A percentile compares a stretch with the other conserved stretches of the same genome.
These are phyloP conservation scores for Hygrocybe coccinea DNA, from an alignment of 768 basidiomycete species.

Conservation along the genomic window DNA sequence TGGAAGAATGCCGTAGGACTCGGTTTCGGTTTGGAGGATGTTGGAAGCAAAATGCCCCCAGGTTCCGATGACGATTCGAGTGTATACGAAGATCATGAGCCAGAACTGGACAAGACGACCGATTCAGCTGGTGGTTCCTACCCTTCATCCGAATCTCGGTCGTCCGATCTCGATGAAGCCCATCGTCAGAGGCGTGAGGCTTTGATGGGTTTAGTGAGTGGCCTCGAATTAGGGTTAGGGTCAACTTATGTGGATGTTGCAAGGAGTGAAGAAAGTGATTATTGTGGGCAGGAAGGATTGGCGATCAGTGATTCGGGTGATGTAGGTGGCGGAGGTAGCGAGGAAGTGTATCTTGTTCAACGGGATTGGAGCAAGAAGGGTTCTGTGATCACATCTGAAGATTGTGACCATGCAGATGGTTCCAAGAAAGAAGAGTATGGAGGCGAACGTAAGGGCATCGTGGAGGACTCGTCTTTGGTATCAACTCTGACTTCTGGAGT, in stretches of 20 bases:
- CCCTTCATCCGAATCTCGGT: not conserved
- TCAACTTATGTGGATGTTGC: constrained; percentile 5
- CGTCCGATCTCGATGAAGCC: constrained; percentile 8
- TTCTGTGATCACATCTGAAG: not conserved
- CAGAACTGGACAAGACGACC: constrained; percentile 14
- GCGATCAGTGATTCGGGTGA: constrained; percentile 33
- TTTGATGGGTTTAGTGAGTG: constrained; percentile 22
- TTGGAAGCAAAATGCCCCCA: constrained; percentile 14
- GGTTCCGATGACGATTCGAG: constrained; percentile 1
- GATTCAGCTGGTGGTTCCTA: not conserved
- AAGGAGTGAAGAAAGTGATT: constrained; percentile 28
- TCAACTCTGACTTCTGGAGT: too few species aligned
- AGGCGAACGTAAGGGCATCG: too few species aligned
- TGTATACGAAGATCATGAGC: constrained; percentile 2
- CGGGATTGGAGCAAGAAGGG: not conserved
- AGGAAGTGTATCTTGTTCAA: not conserved
- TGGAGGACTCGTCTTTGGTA: too few species aligned
- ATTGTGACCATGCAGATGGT: too few species aligned
- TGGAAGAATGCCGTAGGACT: constrained; percentile 6
- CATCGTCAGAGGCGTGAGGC: constrained; percentile 21
- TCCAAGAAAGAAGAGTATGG: too few species aligned
- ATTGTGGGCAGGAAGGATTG: constrained; percentile 29
- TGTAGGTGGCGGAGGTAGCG: not conserved
- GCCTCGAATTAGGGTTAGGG: constrained; percentile 15
- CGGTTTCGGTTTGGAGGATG: constrained; percentile 8